Evolutionary conservation across 1,284 basidiomycete species (phyloP).

Genomic region (Microbotryum intermedium): DNA sequence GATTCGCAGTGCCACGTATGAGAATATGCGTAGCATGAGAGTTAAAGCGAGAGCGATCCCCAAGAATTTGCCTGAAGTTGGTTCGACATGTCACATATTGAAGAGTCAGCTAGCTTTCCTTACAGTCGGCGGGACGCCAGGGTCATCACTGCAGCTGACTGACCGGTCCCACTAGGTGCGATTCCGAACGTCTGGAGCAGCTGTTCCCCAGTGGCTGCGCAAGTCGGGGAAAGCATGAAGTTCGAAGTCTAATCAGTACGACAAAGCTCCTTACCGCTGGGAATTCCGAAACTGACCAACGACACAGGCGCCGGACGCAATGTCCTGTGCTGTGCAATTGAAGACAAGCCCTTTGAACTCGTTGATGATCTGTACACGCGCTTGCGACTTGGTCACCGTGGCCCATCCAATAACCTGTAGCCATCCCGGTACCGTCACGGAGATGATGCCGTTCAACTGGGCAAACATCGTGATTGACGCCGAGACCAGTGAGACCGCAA

Average conservation of each 20-base stretch:
- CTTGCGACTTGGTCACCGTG: conserved; percentile 35
- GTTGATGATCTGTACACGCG: conserved; percentile 43
- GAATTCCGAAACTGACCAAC: conserved; percentile 5
- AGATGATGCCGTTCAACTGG: conserved; percentile 41
- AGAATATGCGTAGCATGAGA: conserved; percentile 13
- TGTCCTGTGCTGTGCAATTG: conserved; percentile 38
- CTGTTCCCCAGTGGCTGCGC: conserved; percentile 42
- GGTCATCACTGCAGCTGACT: not conserved
- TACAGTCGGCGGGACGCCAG: not conserved
- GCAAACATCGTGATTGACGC: conserved; percentile 38
- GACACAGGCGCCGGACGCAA: conserved; percentile 40
- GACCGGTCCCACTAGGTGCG: conserved; percentile 8
- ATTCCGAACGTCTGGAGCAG: conserved; percentile 32
- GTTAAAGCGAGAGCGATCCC: conserved; percentile 39
- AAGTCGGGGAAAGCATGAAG: too few species aligned
- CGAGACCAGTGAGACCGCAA: conserved; percentile 41
- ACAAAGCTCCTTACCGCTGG: too few species aligned
- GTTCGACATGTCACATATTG: conserved; percentile 31
- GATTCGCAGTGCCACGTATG: conserved; percentile 5
- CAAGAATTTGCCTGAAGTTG: conserved; percentile 37
- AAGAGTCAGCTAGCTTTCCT: not conserved
- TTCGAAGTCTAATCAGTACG: too few species aligned
- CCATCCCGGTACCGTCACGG: conserved; percentile 42
- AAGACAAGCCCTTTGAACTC: conserved; percentile 40
- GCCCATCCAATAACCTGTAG: conserved; percentile 40